Conservation (phyloP, 768 basidiomycete species). For the Filobasidium floriforme region DNA sequence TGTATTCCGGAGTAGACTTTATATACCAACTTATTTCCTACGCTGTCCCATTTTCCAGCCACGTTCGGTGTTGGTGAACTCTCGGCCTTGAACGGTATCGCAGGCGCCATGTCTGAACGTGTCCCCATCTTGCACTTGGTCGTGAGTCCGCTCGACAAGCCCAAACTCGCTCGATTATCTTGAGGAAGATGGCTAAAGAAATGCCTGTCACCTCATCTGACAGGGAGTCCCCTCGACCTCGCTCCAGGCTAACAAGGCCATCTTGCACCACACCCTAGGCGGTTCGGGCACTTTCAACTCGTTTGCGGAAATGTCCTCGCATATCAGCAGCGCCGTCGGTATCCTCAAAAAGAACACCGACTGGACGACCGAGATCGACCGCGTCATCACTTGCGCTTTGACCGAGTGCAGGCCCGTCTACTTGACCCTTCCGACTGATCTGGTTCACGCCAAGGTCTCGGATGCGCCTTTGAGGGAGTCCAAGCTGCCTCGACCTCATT, state of each 20-base stretch:
- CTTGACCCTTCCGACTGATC: conserved; percentile 73
- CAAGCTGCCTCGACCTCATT: conserved; percentile 47
- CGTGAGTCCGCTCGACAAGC: conserved; percentile 35
- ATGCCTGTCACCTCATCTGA: not conserved
- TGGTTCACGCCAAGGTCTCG: conserved; percentile 63
- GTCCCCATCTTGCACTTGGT: conserved; percentile 84
- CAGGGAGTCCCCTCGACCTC: conserved; percentile 61
- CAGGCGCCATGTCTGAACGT: conserved; percentile 56
- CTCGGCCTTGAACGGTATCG: conserved; percentile 74
- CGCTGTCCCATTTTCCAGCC: too few species aligned
- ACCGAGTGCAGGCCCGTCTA: conserved; percentile 70
- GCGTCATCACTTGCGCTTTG: conserved; percentile 56
- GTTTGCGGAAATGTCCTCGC: conserved; percentile 65
- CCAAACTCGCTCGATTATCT: not conserved
- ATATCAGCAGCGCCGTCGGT: conserved; percentile 66
- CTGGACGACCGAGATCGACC: conserved; percentile 62
- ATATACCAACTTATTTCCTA: too few species aligned
- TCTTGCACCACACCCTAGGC: conserved; percentile 83
- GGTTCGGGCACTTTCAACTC: conserved; percentile 69
- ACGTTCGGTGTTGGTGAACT: conserved; percentile 92
- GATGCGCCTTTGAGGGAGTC: conserved; percentile 54
- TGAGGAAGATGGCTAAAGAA: too few species aligned
- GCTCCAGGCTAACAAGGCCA: conserved; percentile 58
- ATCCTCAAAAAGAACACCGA: conserved; percentile 48
- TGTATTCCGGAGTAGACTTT: not conserved